A percentile compares a stretch with the other conserved stretches of the same genome.
These are phyloP conservation scores for Kodamaea sp. DNA, from an alignment of 1,139 yeast species.

Conservation along the genomic window DNA sequence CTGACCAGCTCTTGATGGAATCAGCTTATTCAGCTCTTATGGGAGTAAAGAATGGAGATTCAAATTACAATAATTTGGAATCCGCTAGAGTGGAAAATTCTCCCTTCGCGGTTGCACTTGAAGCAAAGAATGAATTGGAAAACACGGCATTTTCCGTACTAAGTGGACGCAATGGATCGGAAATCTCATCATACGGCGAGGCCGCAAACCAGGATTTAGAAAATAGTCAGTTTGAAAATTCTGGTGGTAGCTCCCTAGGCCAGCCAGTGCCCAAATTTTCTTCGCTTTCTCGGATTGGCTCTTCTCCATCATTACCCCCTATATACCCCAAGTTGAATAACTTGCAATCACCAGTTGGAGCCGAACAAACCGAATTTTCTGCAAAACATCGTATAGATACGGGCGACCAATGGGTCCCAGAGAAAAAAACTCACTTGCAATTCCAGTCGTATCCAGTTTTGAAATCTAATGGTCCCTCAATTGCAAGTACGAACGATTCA, in stretches of 20 bases:
- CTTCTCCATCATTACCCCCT: not conserved
- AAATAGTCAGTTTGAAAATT: not conserved
- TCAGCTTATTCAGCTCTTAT: conserved; percentile 3
- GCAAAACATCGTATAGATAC: conserved; percentile 2
- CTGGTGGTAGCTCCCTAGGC: not conserved
- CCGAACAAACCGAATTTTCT: not conserved
- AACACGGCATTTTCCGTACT: not conserved
- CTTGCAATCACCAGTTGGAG: not conserved
- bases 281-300: not conserved
- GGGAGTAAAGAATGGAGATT: not conserved
- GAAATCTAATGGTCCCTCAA: conserved; percentile 2
- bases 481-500: not conserved
- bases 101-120: not conserved
- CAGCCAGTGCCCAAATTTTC: too few species aligned
- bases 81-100: not conserved
- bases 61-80: not conserved
- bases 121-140: not conserved
- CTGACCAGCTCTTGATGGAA: conserved; percentile 3
- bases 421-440: not conserved
- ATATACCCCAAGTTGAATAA: not conserved
- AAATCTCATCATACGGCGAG: not conserved
- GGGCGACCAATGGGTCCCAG: conserved; percentile 2
- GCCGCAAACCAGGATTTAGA: not conserved
- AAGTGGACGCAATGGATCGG: not conserved
- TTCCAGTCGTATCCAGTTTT: conserved; percentile 1